Evolutionary conservation across 192 early-diverging fungal species (phyloP).

Genomic region (Linnemannia hyalina): DNA sequence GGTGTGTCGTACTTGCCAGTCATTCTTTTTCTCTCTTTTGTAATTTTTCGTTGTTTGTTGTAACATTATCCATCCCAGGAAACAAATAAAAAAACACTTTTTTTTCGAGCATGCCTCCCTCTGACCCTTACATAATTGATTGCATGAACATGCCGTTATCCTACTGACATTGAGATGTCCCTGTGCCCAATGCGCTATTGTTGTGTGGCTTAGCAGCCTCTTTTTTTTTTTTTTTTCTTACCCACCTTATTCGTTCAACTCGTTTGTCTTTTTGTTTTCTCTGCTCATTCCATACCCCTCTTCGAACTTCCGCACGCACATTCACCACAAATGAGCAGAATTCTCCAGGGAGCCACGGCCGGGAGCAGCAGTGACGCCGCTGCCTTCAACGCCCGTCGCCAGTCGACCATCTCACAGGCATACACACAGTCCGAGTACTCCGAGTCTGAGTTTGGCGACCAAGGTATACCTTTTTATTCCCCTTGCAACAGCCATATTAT

Average conservation of each 20-base stretch:
- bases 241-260: neutral
- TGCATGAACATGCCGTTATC: neutral
- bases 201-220: slow-evolving; percentile 13
- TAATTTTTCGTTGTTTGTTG: neutral
- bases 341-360: slow-evolving; percentile 35
- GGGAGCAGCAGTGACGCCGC: slow-evolving; percentile 35
- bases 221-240: slow-evolving; percentile 32
- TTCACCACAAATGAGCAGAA: slow-evolving; percentile 35
- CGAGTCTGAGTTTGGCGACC: slow-evolving; percentile 52
- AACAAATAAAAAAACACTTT: neutral
- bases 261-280: neutral
- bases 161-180: neutral
- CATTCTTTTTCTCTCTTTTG: neutral
- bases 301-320: slow-evolving; percentile 10
- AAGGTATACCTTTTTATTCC: slow-evolving; percentile 25
- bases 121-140: neutral
- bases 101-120: neutral
- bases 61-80: neutral
- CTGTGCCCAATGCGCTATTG: slow-evolving; percentile 1
- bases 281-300: slow-evolving; percentile 1
- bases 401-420: slow-evolving; percentile 47
- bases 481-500: too few species aligned
- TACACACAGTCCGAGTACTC: slow-evolving; percentile 58
- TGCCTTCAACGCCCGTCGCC: slow-evolving; percentile 42
- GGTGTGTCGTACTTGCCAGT: neutral